Percentiles rank a stretch among this genome's conserved stretches.
These are phyloP conservation scores for Extremus antarcticus DNA, from an alignment of 495 filamentous ascomycete genomes.

Conservation along the genomic window DNA sequence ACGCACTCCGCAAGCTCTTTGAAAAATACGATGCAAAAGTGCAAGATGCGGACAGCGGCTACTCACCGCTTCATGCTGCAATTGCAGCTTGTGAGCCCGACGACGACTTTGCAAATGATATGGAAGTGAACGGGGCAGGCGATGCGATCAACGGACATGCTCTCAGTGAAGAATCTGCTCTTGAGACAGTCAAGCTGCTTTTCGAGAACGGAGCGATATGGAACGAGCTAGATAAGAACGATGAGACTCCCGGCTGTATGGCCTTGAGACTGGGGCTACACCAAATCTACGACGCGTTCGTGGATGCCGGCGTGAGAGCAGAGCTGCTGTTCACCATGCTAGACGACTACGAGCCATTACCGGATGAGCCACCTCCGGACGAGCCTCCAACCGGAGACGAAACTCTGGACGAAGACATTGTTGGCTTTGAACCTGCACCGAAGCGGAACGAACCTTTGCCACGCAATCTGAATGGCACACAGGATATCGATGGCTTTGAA, in stretches of 20 bases:
- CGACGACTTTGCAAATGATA: constrained; percentile 10
- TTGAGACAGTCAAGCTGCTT: constrained; percentile 59
- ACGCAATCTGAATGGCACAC: background rate
- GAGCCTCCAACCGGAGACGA: constrained; percentile 30
- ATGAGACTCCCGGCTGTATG: constrained; percentile 87
- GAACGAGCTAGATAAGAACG: constrained; percentile 80
- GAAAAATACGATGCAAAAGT: constrained; percentile 58
- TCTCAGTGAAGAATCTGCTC: constrained; percentile 43
- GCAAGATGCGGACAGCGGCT: constrained; percentile 75
- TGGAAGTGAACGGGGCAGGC: constrained; percentile 16
- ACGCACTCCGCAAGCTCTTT: constrained; percentile 61
- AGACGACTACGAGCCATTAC: constrained; percentile 55
- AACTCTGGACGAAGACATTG: constrained; percentile 12
- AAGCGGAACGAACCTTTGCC: background rate
- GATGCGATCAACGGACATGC: constrained; percentile 17
- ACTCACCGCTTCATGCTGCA: constrained; percentile 79
- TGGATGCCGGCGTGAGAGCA: constrained; percentile 84
- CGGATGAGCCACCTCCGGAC: constrained; percentile 43
- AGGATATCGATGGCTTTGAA: constrained; percentile 16
- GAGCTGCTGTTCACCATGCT: constrained; percentile 58
- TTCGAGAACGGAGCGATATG: constrained; percentile 86
- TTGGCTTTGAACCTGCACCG: constrained; percentile 14
- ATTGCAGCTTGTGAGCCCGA: constrained; percentile 67
- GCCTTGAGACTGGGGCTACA: constrained; percentile 57
- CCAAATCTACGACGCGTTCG: constrained; percentile 73